Evolutionary conservation across 2,329 filamentous ascomycete genomes (phyloP).

Genomic region (Claviceps monticola): DNA sequence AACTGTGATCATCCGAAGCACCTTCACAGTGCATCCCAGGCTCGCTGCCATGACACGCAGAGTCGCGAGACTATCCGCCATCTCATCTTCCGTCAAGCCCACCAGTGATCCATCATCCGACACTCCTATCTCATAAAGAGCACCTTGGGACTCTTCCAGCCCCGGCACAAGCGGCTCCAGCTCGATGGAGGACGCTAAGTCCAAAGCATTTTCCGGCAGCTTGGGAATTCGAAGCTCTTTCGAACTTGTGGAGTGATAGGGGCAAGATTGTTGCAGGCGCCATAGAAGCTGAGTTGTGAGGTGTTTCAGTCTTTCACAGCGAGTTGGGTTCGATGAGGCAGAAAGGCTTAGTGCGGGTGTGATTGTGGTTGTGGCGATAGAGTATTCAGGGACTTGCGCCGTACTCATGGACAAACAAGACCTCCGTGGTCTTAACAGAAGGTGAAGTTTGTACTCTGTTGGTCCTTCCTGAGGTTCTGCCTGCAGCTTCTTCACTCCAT

Average conservation of each 20-base stretch:
- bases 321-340: constrained; percentile 47
- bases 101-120: constrained; percentile 87
- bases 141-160: constrained; percentile 83
- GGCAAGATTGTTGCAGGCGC: constrained; percentile 88
- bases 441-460: constrained; percentile 91
- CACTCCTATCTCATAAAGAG: constrained; percentile 91
- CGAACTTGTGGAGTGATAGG: constrained; percentile 71
- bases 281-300: constrained; percentile 90
- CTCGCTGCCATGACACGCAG: constrained; percentile 84
- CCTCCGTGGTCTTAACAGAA: constrained; percentile 66
- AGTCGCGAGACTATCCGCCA: constrained; percentile 80
- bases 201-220: constrained; percentile 49
- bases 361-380: constrained; percentile 8
- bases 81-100: constrained; percentile 76
- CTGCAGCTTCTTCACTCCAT: constrained; percentile 61
- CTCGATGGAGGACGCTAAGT: constrained; percentile 31
- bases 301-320: constrained; percentile 76
- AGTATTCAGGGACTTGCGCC: constrained; percentile 1
- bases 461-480: constrained; percentile 89
- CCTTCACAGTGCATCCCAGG: constrained; percentile 71
- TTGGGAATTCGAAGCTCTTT: constrained; percentile 62
- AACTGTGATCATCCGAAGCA: constrained; percentile 70
- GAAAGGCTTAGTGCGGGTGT: constrained; percentile 17
- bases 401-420: constrained; percentile 63
- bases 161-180: constrained; percentile 55